A percentile compares a stretch with the other conserved stretches of the same genome.
phyloP scores from a whole-genome alignment of 2,329 filamentous ascomycete species.

The Colletotrichum theobromicola region DNA sequence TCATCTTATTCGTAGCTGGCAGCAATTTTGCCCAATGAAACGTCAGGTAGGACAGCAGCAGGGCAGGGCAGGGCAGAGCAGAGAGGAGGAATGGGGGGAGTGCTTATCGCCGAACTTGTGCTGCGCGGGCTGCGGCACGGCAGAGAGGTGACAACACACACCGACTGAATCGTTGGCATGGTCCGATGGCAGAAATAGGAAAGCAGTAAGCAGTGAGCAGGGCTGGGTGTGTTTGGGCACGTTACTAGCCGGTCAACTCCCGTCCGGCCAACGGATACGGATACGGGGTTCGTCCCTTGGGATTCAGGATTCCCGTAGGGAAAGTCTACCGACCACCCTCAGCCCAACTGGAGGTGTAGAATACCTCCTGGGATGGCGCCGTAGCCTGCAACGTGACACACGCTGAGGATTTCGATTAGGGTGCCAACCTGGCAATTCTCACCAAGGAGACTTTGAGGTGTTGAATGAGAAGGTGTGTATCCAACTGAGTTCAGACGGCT shows the following conservation, averaged over 20 bases:
- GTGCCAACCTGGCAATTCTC: not conserved
- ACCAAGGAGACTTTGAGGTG: not conserved
- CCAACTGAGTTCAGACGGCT: not conserved
- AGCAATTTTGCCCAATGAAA: not conserved
- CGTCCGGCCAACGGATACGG: slow-evolving; percentile 7
- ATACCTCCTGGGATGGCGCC: not conserved
- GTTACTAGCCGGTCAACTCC: not conserved
- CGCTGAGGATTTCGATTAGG: not conserved
- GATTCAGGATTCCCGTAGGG: not conserved
- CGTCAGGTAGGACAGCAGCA: not conserved
- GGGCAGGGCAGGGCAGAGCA: not conserved
- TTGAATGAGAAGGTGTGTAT: not conserved
- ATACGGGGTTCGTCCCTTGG: slow-evolving; percentile 17
- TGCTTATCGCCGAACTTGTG: not conserved
- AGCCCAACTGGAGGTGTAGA: not conserved
- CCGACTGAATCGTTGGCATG: not conserved
- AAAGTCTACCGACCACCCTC: slow-evolving; percentile 1
- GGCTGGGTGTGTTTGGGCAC: not conserved
- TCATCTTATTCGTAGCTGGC: not conserved
- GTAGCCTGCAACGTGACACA: not conserved
- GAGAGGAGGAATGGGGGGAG: not conserved
- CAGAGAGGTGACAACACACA: not conserved
- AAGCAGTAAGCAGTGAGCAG: not conserved
- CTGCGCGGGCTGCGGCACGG: not conserved
- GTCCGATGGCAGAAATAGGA: not conserved